Conservation (phyloP, 805 yeast species). For the Ogataea corticis region DNA sequence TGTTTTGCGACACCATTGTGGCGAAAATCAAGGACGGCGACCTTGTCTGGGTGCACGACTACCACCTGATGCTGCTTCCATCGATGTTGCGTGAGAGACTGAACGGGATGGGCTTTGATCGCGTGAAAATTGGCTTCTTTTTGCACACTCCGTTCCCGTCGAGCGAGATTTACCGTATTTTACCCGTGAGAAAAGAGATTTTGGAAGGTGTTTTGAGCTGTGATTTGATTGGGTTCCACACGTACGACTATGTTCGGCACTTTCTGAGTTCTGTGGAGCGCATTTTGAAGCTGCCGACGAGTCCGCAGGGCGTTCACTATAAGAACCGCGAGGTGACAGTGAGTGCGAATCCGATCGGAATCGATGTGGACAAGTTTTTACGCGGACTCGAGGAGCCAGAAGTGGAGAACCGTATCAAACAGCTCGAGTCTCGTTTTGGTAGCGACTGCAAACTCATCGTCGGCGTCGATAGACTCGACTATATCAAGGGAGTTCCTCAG, state of each 20-base stretch:
- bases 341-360: conserved; percentile 99
- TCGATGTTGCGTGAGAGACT: conserved; percentile 74
- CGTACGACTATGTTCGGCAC: conserved; percentile 98
- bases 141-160: conserved; percentile 98
- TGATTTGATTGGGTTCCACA: conserved; percentile 95
- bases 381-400: conserved; percentile 66
- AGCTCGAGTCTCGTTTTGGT: conserved; percentile 62
- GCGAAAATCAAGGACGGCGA: conserved; percentile 76
- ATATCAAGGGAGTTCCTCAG: conserved; percentile 97
- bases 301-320: conserved; percentile 88
- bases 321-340: conserved; percentile 75
- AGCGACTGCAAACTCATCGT: conserved; percentile 82
- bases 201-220: conserved; percentile 89
- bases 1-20: conserved; percentile 76
- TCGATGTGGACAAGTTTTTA: conserved; percentile 88
- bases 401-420: conserved; percentile 66
- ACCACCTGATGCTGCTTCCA: conserved; percentile 94
- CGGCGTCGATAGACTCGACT: conserved; percentile 95
- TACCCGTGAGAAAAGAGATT: conserved; percentile 94
- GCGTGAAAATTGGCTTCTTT: conserved; percentile 86
- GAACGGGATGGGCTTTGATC: conserved; percentile 41
- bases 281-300: conserved; percentile 75
- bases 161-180: conserved; percentile 89
- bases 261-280: conserved; percentile 87
- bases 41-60: conserved; percentile 96